phyloP scores from a whole-genome alignment of 805 yeast genomes.

The Metschnikowia chrysomelidarum region DNA sequence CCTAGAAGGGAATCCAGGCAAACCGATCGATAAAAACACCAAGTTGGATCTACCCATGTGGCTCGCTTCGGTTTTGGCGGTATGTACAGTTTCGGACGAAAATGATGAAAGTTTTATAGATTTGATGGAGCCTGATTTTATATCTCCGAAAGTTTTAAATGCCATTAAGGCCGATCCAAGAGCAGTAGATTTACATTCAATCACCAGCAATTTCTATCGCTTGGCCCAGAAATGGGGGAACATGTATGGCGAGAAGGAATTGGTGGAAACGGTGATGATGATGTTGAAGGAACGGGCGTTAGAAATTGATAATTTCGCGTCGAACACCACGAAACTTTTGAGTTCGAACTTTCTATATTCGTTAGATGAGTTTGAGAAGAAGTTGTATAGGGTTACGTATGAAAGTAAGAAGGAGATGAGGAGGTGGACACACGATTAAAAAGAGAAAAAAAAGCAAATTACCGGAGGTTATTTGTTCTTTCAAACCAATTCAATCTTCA shows the following conservation, averaged over 20 bases:
- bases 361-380: slow-evolving; percentile 75
- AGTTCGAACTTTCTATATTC: slow-evolving; percentile 54
- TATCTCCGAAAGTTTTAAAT: slow-evolving; percentile 64
- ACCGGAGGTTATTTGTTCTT: not conserved
- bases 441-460: too few relatives aligned
- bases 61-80: slow-evolving; percentile 79
- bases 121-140: slow-evolving; percentile 68
- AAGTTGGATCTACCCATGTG: slow-evolving; percentile 82
- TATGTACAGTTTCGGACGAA: slow-evolving; percentile 32
- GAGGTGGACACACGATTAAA: slow-evolving; percentile 30
- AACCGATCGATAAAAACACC: slow-evolving; percentile 54
- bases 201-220: slow-evolving; percentile 64
- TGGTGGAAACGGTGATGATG: slow-evolving; percentile 48
- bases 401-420: slow-evolving; percentile 43
- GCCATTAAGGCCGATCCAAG: slow-evolving; percentile 76
- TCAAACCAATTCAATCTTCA: too few relatives aligned
- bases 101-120: slow-evolving; percentile 56
- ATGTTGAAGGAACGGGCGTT: slow-evolving; percentile 66
- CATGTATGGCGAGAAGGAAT: slow-evolving; percentile 63
- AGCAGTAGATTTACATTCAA: slow-evolving; percentile 63
- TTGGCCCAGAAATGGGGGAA: slow-evolving; percentile 76
- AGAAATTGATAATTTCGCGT: slow-evolving; percentile 70
- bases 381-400: slow-evolving; percentile 51
- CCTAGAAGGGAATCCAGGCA: slow-evolving; percentile 74
- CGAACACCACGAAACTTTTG: slow-evolving; percentile 48